A percentile compares a stretch with the other conserved stretches of the same genome.
These are phyloP conservation scores for Aspergillus sp. DNA, from an alignment of 2,329 filamentous ascomycete species.

Conservation along the genomic window DNA sequence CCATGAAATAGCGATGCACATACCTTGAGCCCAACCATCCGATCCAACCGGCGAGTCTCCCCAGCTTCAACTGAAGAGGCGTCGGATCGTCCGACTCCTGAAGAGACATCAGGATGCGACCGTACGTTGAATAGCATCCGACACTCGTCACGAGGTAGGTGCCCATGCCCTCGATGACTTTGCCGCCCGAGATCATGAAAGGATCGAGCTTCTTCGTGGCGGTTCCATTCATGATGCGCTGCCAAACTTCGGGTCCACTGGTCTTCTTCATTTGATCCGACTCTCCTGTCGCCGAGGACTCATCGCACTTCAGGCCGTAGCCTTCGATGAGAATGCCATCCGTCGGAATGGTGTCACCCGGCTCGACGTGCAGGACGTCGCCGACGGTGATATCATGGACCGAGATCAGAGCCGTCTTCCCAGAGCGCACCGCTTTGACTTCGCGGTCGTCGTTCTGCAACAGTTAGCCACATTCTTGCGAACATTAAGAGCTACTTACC, in stretches of 20 bases:
- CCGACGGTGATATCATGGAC: constrained; percentile 60
- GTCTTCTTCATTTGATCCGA: constrained; percentile 64
- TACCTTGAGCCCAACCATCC: constrained; percentile 63
- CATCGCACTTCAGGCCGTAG: constrained; percentile 60
- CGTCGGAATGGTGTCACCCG: constrained; percentile 61
- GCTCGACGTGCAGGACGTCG: constrained; percentile 59
- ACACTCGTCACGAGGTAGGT: constrained; percentile 66
- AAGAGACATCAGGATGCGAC: constrained; percentile 64
- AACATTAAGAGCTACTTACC: constrained; percentile 14
- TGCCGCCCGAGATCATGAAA: constrained; percentile 72
- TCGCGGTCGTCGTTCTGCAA: constrained; percentile 53
- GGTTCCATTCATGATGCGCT: constrained; percentile 44
- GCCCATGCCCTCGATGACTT: constrained; percentile 67
- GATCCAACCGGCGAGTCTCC: constrained; percentile 66
- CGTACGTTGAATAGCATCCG: constrained; percentile 64
- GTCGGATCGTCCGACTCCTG: constrained; percentile 67
- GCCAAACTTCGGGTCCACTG: constrained; percentile 49
- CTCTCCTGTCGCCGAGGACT: constrained; percentile 65
- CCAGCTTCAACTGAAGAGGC: constrained; percentile 66
- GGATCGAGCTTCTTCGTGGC: constrained; percentile 52
- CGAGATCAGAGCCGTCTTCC: constrained; percentile 54
- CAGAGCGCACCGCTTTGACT: constrained; percentile 59
- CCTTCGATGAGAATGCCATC: constrained; percentile 61
- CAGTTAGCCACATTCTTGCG: constrained; percentile 10
- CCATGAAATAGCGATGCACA: constrained; percentile 3